phyloP scores from a whole-genome alignment of 495 filamentous ascomycete species.

The Jackrogersella minutella region DNA sequence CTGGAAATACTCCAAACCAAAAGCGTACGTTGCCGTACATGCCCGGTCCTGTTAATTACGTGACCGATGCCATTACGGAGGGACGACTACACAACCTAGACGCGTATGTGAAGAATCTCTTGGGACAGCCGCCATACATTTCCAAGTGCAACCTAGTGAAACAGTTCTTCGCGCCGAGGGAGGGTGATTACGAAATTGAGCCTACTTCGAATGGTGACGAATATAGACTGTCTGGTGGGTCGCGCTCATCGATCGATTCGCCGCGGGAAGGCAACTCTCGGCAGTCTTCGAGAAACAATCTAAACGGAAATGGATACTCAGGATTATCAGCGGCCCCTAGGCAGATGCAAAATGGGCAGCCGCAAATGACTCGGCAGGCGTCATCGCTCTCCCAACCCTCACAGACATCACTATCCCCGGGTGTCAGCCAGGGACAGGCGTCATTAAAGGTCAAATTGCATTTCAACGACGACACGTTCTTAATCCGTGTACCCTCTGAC shows the following conservation, averaged over 20 bases:
- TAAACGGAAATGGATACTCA: slow-evolving; percentile 66
- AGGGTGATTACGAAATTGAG: slow-evolving; percentile 93
- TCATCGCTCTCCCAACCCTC: slow-evolving; percentile 79
- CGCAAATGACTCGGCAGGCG: slow-evolving; percentile 71
- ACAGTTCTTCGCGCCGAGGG: slow-evolving; percentile 86
- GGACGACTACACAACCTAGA: slow-evolving; percentile 90
- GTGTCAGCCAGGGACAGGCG: slow-evolving; percentile 48
- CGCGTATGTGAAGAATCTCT: slow-evolving; percentile 90
- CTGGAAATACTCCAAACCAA: slow-evolving; percentile 78
- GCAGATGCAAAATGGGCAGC: slow-evolving; percentile 66
- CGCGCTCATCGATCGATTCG: slow-evolving; percentile 72
- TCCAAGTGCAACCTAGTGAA: slow-evolving; percentile 82
- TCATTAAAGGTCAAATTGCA: slow-evolving; percentile 92
- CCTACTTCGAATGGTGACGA: slow-evolving; percentile 70
- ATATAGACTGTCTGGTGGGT: slow-evolving; percentile 72
- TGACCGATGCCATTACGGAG: slow-evolving; percentile 95
- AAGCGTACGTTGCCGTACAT: slow-evolving; percentile 93
- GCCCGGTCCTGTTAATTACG: slow-evolving; percentile 97
- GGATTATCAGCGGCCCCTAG: slow-evolving; percentile 66
- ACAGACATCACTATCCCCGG: slow-evolving; percentile 61
- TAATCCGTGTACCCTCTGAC: slow-evolving; percentile 84
- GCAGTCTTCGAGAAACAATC: slow-evolving; percentile 76
- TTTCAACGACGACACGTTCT: slow-evolving; percentile 88
- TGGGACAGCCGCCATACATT: slow-evolving; percentile 85
- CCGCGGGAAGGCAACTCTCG: slow-evolving; percentile 66